Evolutionary conservation across 345 rosid species (phyloP), one percentile per base, ranked within the genome.

Genomic region (Moricandia moricandioides): DNA sequence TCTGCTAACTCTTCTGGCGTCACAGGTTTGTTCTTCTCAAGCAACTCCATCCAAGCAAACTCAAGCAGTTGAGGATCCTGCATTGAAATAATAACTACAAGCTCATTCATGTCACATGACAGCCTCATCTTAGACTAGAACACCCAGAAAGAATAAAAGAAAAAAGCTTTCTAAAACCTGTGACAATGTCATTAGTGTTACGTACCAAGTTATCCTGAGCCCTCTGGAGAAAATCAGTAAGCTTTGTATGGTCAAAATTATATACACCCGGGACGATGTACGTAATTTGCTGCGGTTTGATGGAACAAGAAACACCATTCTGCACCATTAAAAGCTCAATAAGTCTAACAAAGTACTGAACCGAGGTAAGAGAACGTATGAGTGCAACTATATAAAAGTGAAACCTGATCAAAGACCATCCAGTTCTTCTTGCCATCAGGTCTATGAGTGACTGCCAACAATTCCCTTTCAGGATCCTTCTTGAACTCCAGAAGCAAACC

Each of bases 401-500:
- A 84, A 88, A 94, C 96, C 98, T 94, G 96, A 90, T 94, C 99
- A 77, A 82, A 80, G 86, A 94, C 99, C 89, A 94, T 90, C 99
- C 99, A 94, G 27, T 94, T 94, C 88, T 90, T 91, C 82, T 94
- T 94, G 67, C 99, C 97, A 82, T 91, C 99, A 60, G 87, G 97
- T 81, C 85, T 83, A 86, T 86, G 92, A 54, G 89, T 83, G 58
- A 94, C 93, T 8, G 96, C 99, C 37, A 91, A 82, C 75, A 90
- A 77, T 18, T 89, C 79, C 52, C 91, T 90, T 3, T 88, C 99
- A 0, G 92, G 29, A 40, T 94, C 96, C 83, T 91, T 94, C 88
- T 83, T 88, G 82, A 90, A 91, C 84, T 94, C 99, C 79, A 94
- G 81, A 81, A 91, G 85, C 64, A 87, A 71, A 47, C 98, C 99